These are phyloP conservation scores for Allomyces arbusculus DNA, from an alignment of 192 early-diverging fungal species.

Conservation along the genomic window DNA sequence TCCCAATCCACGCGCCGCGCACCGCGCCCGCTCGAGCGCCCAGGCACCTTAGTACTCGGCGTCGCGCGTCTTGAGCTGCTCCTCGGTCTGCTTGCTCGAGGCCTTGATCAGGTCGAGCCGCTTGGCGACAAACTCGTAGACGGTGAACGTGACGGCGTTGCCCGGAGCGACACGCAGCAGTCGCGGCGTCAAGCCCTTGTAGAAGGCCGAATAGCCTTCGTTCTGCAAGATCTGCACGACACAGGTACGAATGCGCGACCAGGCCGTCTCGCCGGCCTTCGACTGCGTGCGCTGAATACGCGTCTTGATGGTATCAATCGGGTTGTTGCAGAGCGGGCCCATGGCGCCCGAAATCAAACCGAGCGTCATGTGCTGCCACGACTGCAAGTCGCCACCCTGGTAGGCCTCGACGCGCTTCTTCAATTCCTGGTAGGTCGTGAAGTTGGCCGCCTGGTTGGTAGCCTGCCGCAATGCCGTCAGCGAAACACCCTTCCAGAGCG, in stretches of 20 bases:
- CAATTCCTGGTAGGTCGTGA: slow-evolving; percentile 87
- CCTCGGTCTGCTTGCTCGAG: background rate
- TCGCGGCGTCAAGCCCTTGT: slow-evolving; percentile 83
- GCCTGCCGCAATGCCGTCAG: slow-evolving; percentile 84
- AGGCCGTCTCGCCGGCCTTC: slow-evolving; percentile 44
- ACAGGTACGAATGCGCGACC: slow-evolving; percentile 54
- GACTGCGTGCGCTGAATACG: slow-evolving; percentile 76
- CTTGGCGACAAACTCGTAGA: slow-evolving; percentile 23
- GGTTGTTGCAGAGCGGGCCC: slow-evolving; percentile 85
- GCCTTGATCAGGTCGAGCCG: background rate
- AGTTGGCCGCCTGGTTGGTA: slow-evolving; percentile 97
- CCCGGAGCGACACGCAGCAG: slow-evolving; percentile 88
- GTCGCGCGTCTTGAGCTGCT: background rate
- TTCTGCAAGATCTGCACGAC: slow-evolving; percentile 60
- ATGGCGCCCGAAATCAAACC: slow-evolving; percentile 80
- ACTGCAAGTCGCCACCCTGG: slow-evolving; percentile 55
- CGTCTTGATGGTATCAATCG: slow-evolving; percentile 97
- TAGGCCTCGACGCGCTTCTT: slow-evolving; percentile 49
- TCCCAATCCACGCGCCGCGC: too few relatives aligned
- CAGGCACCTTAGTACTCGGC: background rate
- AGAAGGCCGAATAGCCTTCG: slow-evolving; percentile 82
- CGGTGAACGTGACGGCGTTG: slow-evolving; percentile 92
- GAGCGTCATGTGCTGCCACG: slow-evolving; percentile 72
- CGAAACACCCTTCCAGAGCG: slow-evolving; percentile 84
- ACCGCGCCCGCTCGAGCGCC: too few relatives aligned